These are phyloP conservation scores for Inga oerstediana DNA, from an alignment of 306 rosid species.

Conservation along the genomic window DNA sequence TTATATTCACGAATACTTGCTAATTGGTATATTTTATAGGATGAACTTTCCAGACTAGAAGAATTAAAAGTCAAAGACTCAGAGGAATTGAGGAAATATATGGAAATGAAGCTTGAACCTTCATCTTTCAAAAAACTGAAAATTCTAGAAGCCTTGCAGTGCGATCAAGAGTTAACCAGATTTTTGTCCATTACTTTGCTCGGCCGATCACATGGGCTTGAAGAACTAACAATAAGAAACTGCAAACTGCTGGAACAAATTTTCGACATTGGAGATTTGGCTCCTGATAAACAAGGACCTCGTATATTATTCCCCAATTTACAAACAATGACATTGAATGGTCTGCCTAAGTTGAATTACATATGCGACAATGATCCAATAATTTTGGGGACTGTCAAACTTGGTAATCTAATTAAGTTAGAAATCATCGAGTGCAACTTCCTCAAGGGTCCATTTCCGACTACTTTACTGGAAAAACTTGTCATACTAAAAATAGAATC, in stretches of 20 bases:
- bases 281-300: neutral
- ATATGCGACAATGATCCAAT: neutral
- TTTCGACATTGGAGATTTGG: neutral
- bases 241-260: too few species aligned
- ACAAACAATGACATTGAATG: neutral
- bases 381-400: neutral
- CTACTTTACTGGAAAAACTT: neutral
- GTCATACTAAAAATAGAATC: neutral
- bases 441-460: neutral
- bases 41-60: neutral
- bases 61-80: too few species aligned
- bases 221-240: too few species aligned
- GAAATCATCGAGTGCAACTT: neutral
- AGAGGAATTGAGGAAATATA: too few species aligned
- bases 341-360: neutral
- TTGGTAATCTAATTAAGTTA: neutral
- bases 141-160: too few species aligned
- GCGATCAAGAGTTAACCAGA: too few species aligned
- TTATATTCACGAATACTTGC: too few species aligned
- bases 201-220: too few species aligned
- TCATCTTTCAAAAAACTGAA: too few species aligned
- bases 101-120: too few species aligned
- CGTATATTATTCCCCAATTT: neutral
- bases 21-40: too few species aligned
- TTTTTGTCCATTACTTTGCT: too few species aligned